phyloP scores from a whole-genome alignment of 257 asterid genomes.

The Paraleonurus japonicus region DNA sequence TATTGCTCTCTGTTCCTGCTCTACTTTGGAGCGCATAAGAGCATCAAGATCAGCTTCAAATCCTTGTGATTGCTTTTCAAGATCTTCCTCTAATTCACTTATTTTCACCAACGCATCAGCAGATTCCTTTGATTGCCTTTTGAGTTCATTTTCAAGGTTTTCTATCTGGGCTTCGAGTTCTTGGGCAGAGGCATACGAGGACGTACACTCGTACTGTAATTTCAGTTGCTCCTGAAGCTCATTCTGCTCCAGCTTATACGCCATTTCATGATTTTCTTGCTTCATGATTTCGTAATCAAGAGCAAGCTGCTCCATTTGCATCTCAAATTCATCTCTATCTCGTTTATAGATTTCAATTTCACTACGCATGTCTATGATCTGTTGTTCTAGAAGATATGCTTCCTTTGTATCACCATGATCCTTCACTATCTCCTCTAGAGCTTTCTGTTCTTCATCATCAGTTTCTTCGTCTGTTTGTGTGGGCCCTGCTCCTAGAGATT shows the following conservation, averaged over 20 bases:
- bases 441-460: slow-evolving; percentile 76
- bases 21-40: slow-evolving; percentile 60
- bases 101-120: slow-evolving; percentile 43
- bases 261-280: slow-evolving; percentile 88
- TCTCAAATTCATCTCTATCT: slow-evolving; percentile 79
- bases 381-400: slow-evolving; percentile 63
- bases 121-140: slow-evolving; percentile 46
- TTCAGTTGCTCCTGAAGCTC: slow-evolving; percentile 83
- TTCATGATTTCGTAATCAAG: slow-evolving; percentile 92
- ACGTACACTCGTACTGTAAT: slow-evolving; percentile 82
- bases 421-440: slow-evolving; percentile 72
- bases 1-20: slow-evolving; percentile 94
- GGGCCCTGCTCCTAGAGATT: slow-evolving; percentile 25
- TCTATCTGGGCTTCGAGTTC: slow-evolving; percentile 77
- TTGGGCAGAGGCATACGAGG: slow-evolving; percentile 45
- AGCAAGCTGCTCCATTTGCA: slow-evolving; percentile 98
- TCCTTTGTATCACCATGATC: slow-evolving; percentile 73
- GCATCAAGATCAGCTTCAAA: slow-evolving; percentile 73
- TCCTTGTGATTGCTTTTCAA: slow-evolving; percentile 70
- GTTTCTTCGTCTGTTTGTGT: slow-evolving; percentile 32
- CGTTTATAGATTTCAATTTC: slow-evolving; percentile 73
- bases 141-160: slow-evolving; percentile 60
- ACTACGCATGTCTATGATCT: slow-evolving; percentile 63
- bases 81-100: slow-evolving; percentile 76
- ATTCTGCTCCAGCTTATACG: slow-evolving; percentile 78